Evolutionary conservation across 2,329 filamentous ascomycete genomes (phyloP).

Genomic region (Arachnomyces sp.): DNA sequence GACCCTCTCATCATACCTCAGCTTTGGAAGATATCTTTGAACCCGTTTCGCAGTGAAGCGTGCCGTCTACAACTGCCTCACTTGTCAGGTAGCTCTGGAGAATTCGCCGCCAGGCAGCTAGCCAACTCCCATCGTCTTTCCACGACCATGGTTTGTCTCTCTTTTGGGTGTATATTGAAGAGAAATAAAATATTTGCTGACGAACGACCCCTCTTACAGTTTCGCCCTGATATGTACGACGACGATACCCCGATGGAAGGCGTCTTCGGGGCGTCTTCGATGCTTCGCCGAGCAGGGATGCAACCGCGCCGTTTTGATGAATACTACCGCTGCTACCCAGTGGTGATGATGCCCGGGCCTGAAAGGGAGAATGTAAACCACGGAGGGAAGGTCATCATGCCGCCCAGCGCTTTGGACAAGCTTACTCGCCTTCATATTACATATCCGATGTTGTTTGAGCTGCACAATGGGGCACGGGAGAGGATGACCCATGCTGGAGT

Average conservation of each 20-base stretch:
- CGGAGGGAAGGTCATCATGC: constrained; percentile 94
- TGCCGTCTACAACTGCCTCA: too few species aligned
- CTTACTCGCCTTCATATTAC: constrained; percentile 92
- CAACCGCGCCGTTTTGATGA: constrained; percentile 79
- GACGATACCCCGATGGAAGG: constrained; percentile 46
- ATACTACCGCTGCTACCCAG: constrained; percentile 94
- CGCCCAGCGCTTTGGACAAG: constrained; percentile 93
- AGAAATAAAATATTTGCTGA: too few species aligned
- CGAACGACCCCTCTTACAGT: constrained; percentile 21
- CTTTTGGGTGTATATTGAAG: too few species aligned
- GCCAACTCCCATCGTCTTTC: too few species aligned
- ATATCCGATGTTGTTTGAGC: constrained; percentile 94
- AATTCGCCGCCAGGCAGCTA: too few species aligned
- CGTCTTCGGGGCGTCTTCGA: constrained; percentile 45
- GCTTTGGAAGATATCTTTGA: too few species aligned
- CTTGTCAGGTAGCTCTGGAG: too few species aligned
- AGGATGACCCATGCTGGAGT: constrained; percentile 89
- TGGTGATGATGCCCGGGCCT: constrained; percentile 85
- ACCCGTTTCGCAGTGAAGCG: too few species aligned
- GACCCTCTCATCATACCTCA: too few species aligned
- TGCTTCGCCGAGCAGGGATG: constrained; percentile 41
- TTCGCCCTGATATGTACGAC: constrained; percentile 44
- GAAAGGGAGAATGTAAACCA: constrained; percentile 88
- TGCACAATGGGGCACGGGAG: constrained; percentile 76
- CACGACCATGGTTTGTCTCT: too few species aligned